Evolutionary conservation across 306 rosid genomes (phyloP).

Genomic region (Quillaja saponaria): DNA sequence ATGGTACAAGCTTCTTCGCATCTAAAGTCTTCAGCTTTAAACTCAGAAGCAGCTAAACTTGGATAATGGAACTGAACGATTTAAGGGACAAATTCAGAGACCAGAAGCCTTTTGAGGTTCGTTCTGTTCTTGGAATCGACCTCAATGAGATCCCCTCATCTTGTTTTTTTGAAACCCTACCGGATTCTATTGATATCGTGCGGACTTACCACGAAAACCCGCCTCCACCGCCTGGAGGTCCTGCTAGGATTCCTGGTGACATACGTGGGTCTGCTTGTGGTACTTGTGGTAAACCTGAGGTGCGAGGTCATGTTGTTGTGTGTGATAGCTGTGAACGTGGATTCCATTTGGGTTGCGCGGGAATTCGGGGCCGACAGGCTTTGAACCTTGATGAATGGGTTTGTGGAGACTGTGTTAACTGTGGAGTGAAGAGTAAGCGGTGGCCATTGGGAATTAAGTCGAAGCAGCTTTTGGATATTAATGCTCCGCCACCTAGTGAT

Average conservation of each 20-base stretch:
- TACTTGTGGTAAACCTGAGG: constrained; percentile 57
- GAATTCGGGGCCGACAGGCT: constrained; percentile 63
- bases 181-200: constrained; percentile 74
- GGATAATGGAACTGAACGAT: constrained; percentile 90
- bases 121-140: constrained; percentile 74
- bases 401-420: constrained; percentile 64
- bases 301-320: constrained; percentile 55
- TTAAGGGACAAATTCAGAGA: constrained; percentile 59
- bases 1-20: constrained; percentile 52
- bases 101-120: constrained; percentile 44
- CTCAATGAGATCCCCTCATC: constrained; percentile 99
- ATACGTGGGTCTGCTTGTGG: constrained; percentile 43
- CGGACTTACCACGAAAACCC: constrained; percentile 81
- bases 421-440: constrained; percentile 78
- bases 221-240: constrained; percentile 70
- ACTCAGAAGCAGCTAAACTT: constrained; percentile 43
- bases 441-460: constrained; percentile 96
- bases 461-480: constrained; percentile 81
- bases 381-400: constrained; percentile 71
- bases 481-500: constrained; percentile 96
- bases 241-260: constrained; percentile 53
- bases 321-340: constrained; percentile 98
- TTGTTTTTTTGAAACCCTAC: constrained; percentile 62
- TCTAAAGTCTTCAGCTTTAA: constrained; percentile 39
- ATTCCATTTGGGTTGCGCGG: constrained; percentile 73